Evolutionary conservation across 768 basidiomycete genomes (phyloP), one percentile per base, ranked within the genome.

Genomic region (Tylopilus sp.): DNA sequence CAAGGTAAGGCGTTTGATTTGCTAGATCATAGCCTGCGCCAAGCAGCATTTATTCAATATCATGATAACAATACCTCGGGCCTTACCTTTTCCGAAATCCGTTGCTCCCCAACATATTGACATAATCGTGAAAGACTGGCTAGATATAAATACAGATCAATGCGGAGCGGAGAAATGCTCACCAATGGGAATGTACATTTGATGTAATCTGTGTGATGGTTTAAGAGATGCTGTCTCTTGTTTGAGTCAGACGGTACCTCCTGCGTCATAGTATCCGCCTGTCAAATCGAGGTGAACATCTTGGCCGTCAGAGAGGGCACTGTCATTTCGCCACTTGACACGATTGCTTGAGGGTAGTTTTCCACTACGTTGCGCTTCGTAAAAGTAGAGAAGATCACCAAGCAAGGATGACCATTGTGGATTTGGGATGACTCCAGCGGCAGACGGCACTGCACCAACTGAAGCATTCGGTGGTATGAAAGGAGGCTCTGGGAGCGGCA

Each of bases 181-280:
- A 90, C 91, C 65, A 95, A 69, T 12, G 94, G 90, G 57, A 82
- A 95, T 3, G 90, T 88, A 45, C 83, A 85, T 63, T 95, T 95
- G 69, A 94, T 86, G 67, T 86, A 95, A 70, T 94, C 88, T 88
- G 55, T 28, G 46, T 43, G 26, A 57, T 35, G 18, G 20, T 40
- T 48, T 53, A 47, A 33, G 40, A 31, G 18, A 48, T 4, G 9
- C 21, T 11, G 43, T 38, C 11, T 40, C 40, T 40, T n/a, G 26
- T 26, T 17, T 18, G 15, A 33, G 44, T 31, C 18, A 33, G 39
- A 53, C 59, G 73, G 61, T 61, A 88, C 89, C 89, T 73, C 93
- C 93, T 53, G 94, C 92, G 75, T 95, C 94, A 64, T 91, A 95
- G 65, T 86, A 95, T 7, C 94, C 95, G 66, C 92, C 91, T 28